A percentile compares a stretch with the other conserved stretches of the same genome.
Evolutionary conservation across 495 filamentous ascomycete species (phyloP).

Genomic region (Penicillium coffeae): DNA sequence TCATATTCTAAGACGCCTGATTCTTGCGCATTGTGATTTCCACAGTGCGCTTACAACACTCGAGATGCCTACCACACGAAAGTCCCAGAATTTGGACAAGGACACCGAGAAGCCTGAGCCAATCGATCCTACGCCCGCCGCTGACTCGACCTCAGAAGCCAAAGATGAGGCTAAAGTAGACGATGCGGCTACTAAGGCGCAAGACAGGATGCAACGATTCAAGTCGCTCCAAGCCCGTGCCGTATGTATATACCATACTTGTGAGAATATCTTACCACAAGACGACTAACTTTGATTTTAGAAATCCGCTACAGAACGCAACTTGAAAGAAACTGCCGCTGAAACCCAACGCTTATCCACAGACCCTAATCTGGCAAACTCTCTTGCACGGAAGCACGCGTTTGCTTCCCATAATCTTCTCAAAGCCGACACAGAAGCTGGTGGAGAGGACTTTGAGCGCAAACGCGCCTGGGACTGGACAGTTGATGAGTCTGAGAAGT

Average conservation of each 20-base stretch:
- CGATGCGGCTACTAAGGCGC: constrained; percentile 29
- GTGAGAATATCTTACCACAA: not conserved
- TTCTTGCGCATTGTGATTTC: no score
- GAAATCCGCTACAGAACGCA: constrained; percentile 71
- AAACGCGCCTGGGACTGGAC: constrained; percentile 99
- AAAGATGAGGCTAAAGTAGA: constrained; percentile 21
- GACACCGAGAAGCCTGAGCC: constrained; percentile 10
- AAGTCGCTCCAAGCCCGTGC: constrained; percentile 81
- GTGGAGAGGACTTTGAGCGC: constrained; percentile 90
- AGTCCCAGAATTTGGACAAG: constrained; percentile 7
- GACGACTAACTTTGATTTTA: constrained; percentile 24
- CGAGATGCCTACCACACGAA: constrained; percentile 16
- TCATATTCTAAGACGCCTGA: not conserved
- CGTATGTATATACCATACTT: constrained; percentile 29
- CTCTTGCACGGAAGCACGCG: constrained; percentile 73
- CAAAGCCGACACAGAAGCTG: constrained; percentile 81
- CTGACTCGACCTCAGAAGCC: constrained; percentile 5
- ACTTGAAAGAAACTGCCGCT: constrained; percentile 76
- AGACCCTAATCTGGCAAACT: constrained; percentile 67
- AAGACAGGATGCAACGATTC: constrained; percentile 52
- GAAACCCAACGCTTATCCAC: constrained; percentile 77
- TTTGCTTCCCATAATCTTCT: constrained; percentile 89
- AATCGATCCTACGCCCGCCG: constrained; percentile 3
- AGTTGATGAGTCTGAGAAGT: constrained; percentile 84
- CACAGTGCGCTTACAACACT: not conserved